Evolutionary conservation across 202 grass and related monocot genomes (phyloP), one percentile per base, ranked within the genome.

Genomic region (Panicum hallii): DNA sequence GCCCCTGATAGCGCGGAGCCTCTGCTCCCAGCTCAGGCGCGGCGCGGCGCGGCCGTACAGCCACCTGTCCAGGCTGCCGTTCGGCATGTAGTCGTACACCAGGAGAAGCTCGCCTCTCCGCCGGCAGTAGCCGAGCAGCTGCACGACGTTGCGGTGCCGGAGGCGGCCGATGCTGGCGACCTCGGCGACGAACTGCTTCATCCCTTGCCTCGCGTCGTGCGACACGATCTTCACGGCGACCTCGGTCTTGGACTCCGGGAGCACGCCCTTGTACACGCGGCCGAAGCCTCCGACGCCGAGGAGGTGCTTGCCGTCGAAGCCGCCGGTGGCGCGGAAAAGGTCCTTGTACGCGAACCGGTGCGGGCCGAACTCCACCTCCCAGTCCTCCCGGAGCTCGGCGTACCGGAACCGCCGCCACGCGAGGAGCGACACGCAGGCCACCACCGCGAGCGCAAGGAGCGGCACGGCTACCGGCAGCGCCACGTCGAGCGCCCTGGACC

Each of bases 41-140:
- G 87, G 62, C 78, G 80, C 7, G 47, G 9, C 52, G 50, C 83
- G 7, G 47, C 11, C 61, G 28, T 89, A 74, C 14, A 94, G 83
- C 82, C 84, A 84, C 42, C 53, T 80, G 68, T 94, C 92, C 0
- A 94, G 89, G 73, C 92, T 94, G 70, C 92, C 89, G 72, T 94
- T 89, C 0, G 75, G 68, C 92, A 97, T 94, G 82, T 86, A 97
- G 57, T 97, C 89, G 82, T 97, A 94, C 5, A 97, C 89, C 81
- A 97, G 73, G 2, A 97, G 72, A 20, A 97, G 90, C 78, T 94
- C 92, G 3, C 84, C 87, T 14, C 69, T 52, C 7, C 95, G 82
- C 2, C 90, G 87, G 72, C 90, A 97, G 72, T 92, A 97, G 16
- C 95, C 95, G 28, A 94, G 90, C 30, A 94, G 75, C 75, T 74